phyloP scores from a whole-genome alignment of 2,329 filamentous ascomycete species.

The Bipolaris zeicola region DNA sequence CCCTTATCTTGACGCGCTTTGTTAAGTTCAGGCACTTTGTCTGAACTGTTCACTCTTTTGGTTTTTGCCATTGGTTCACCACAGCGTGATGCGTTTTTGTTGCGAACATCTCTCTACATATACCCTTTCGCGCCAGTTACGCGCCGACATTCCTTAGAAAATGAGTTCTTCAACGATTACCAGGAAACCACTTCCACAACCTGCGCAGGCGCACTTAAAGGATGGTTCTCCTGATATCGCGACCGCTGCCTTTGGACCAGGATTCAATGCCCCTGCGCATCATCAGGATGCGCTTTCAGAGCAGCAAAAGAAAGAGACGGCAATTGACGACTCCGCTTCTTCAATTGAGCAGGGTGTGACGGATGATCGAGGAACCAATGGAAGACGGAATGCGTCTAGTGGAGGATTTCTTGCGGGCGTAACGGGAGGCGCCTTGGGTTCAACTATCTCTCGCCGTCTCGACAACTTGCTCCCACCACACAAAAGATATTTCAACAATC shows the following conservation, averaged over 20 bases:
- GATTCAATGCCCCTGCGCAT: slow-evolving; percentile 24
- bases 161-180: slow-evolving; percentile 31
- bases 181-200: slow-evolving; percentile 31
- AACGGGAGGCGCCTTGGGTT: slow-evolving; percentile 18
- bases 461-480: slow-evolving; percentile 48
- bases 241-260: slow-evolving; percentile 8
- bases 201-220: slow-evolving; percentile 27
- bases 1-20: slow-evolving; percentile 21
- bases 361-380: slow-evolving; percentile 4
- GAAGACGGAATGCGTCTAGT: slow-evolving; percentile 8
- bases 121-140: slow-evolving; percentile 9
- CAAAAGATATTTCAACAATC: slow-evolving; percentile 48
- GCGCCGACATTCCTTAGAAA: slow-evolving; percentile 13
- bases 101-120: slow-evolving; percentile 17
- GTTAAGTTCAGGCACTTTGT: slow-evolving; percentile 12
- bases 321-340: neutral
- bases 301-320: slow-evolving; percentile 6
- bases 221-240: slow-evolving; percentile 3
- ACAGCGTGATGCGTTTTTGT: slow-evolving; percentile 7
- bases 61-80: neutral
- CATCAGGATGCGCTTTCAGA: slow-evolving; percentile 4
- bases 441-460: slow-evolving; percentile 39
- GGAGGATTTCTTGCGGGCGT: slow-evolving; percentile 14
- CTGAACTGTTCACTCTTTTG: slow-evolving; percentile 14
- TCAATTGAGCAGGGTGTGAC: neutral